phyloP scores from a whole-genome alignment of 2,329 filamentous ascomycete species.

The Pseudogymnoascus sp. region DNA sequence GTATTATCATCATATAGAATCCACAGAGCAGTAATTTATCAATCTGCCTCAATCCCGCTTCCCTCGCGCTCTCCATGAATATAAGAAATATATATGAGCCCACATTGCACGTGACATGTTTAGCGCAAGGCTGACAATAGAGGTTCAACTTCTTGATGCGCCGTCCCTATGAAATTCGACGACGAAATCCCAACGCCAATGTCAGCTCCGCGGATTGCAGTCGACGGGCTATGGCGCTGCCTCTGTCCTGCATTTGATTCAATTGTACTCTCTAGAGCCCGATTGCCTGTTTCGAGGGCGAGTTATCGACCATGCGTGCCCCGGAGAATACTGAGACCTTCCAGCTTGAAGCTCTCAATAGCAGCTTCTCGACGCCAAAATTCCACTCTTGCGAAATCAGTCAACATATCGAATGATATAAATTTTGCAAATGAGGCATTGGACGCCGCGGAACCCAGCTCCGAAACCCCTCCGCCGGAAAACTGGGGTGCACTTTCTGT shows the following conservation, averaged over 20 bases:
- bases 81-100: slow-evolving; percentile 6
- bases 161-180: not conserved
- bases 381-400: not conserved
- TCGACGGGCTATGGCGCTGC: slow-evolving; percentile 59
- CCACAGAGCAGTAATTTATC: slow-evolving; percentile 1
- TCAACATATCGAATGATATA: not conserved
- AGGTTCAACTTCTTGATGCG: not conserved
- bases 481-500: slow-evolving; percentile 28
- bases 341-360: not conserved
- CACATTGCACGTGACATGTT: not conserved
- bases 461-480: not conserved
- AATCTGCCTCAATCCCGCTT: not conserved
- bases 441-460: not conserved
- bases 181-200: slow-evolving; percentile 24
- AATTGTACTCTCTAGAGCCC: slow-evolving; percentile 29
- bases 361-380: not conserved
- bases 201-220: slow-evolving; percentile 32
- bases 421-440: not conserved
- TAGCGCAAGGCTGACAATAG: slow-evolving; percentile 4
- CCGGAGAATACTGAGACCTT: not conserved
- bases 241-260: slow-evolving; percentile 52
- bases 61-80: not conserved
- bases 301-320: not conserved
- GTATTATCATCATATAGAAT: slow-evolving; percentile 8
- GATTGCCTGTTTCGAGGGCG: not conserved